Base-by-base conservation (phyloP, 2,329 filamentous ascomycete genomes). In the Colletotrichum sp. region DNA sequence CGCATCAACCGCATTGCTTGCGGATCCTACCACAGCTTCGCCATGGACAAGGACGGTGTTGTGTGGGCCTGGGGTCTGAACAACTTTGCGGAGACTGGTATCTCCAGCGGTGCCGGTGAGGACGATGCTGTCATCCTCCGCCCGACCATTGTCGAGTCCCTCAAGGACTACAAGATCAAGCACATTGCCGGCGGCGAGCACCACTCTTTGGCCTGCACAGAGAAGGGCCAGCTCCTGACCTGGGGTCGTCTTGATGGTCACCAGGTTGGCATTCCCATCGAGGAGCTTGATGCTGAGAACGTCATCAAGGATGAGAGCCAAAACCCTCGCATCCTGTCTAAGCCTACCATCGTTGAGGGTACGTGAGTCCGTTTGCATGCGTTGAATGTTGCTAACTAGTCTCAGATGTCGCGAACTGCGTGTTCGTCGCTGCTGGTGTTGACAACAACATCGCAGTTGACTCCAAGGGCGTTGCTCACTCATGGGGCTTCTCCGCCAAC, bases 31-130 rank as follows among this genome's bases (percentile, higher is more conserved):
- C 95, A 98, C 87, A 94, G 93, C 79, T 96, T 98, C 79, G 95
- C 95, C 22, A 88, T 98, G 63, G 92, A 94, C 84, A 89, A 91
- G 73, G 90, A 91, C 16, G 94, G 93, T 52, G 89, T 91, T 34
- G 93, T 96, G 36, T 97, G 92, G 85, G 91, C 93, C 0, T 98
- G 95, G 95, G 95, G 96, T 29, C 88, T 96, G 34, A 98, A 98
- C 89, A 96, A 94, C 85, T 98, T 95, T 84, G 94, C 93, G 78
- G 93, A 98, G 86, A 95, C 94, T 19, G 95, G 94, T 75, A 79
- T 83, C 75, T 87, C 88, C 19, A 89, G 91, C 59, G 88, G 89
- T 70, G 92, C 91, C 16, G 93, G 93, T 36, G 91, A 93, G 74
- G 92, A 94, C 69, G 92, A 94, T 78, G 93, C 93, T 39, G 92